A percentile compares a stretch with the other conserved stretches of the same genome.
phyloP scores from a whole-genome alignment of 805 yeast genomes.

The Saturnispora galanensis region DNA sequence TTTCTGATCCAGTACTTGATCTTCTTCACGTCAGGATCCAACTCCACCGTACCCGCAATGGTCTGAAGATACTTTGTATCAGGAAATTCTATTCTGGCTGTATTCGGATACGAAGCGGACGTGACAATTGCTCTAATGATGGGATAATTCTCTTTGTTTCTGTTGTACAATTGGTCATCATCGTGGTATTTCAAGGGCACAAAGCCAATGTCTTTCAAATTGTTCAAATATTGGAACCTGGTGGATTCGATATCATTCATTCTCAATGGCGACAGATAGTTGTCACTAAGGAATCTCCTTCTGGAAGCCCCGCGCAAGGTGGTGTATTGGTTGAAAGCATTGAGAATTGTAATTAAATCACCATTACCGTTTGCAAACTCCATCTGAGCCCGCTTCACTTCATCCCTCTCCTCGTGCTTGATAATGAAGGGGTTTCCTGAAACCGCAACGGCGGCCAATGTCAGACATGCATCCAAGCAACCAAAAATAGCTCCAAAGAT shows the following conservation, averaged over 20 bases:
- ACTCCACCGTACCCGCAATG: constrained; percentile 68
- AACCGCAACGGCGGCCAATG: constrained; percentile 69
- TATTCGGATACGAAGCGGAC: constrained; percentile 75
- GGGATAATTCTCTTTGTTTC: constrained; percentile 39
- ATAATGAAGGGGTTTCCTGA: constrained; percentile 66
- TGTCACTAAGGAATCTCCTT: constrained; percentile 41
- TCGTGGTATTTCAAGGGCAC: constrained; percentile 43
- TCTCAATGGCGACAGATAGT: constrained; percentile 51
- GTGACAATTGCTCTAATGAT: constrained; percentile 61
- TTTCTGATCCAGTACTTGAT: constrained; percentile 67
- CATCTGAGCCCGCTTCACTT: constrained; percentile 38
- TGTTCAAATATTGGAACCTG: constrained; percentile 55
- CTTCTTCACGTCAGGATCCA: constrained; percentile 72
- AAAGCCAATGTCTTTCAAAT: constrained; percentile 72
- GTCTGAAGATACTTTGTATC: constrained; percentile 66
- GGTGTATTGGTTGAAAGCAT: constrained; percentile 48
- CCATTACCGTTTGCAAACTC: constrained; percentile 48
- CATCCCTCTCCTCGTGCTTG: constrained; percentile 53
- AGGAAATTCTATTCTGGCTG: constrained; percentile 74
- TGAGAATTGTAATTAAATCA: constrained; percentile 60
- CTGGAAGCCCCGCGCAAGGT: constrained; percentile 22
- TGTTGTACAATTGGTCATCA: constrained; percentile 29
- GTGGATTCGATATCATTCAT: constrained; percentile 67
- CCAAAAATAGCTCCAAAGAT: constrained; percentile 78
- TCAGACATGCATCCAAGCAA: constrained; percentile 65